Conservation (phyloP, 805 yeast species). For the Lipomyces kockii region DNA sequence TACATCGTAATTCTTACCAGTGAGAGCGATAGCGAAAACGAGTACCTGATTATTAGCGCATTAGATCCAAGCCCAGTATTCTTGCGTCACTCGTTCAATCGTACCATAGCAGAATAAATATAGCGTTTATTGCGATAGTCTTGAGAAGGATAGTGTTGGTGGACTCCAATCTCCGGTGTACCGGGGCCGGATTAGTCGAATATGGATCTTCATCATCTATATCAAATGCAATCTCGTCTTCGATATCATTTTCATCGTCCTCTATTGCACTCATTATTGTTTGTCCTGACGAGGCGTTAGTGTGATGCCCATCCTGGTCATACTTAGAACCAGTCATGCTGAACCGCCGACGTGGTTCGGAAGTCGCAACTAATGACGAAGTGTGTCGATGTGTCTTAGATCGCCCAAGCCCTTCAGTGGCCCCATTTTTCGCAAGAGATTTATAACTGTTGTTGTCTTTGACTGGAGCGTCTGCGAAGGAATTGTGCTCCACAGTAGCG, state of each 20-base stretch:
- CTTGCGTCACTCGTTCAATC: not conserved
- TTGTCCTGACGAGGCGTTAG: not conserved
- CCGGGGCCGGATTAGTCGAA: constrained; percentile 18
- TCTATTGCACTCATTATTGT: not conserved
- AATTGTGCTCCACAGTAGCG: not conserved
- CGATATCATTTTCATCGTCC: constrained; percentile 17
- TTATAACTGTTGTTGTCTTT: not conserved
- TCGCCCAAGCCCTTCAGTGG: not conserved
- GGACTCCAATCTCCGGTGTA: not conserved
- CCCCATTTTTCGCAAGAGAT: not conserved
- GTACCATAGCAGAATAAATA: constrained; percentile 35
- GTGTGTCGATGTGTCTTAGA: constrained; percentile 25
- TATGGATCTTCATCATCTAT: constrained; percentile 33
- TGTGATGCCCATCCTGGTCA: constrained; percentile 1
- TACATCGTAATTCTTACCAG: constrained; percentile 32
- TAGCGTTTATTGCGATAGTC: constrained; percentile 23
- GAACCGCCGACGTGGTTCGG: constrained; percentile 10
- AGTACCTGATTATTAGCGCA: constrained; percentile 41
- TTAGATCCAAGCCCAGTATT: not conserved
- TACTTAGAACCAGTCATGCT: not conserved
- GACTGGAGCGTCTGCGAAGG: not conserved
- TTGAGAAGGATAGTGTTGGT: constrained; percentile 23
- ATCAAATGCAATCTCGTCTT: constrained; percentile 31
- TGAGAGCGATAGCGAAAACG: constrained; percentile 47
- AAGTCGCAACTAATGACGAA: constrained; percentile 13